phyloP scores from a whole-genome alignment of 305 asterid genomes.

The Fraxinus xanthoxyloides region DNA sequence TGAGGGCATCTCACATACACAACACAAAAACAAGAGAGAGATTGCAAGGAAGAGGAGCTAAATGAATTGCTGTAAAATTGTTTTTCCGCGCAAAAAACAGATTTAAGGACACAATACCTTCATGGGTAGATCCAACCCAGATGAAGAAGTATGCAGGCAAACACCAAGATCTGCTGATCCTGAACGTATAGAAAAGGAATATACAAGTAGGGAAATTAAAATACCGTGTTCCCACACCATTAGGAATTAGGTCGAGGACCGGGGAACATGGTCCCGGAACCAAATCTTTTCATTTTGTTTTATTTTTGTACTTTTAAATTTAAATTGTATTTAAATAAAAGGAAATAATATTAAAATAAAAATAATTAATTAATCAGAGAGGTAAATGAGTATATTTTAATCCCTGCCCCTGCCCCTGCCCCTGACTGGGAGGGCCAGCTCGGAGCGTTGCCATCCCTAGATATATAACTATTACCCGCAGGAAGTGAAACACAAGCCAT shows the following conservation, averaged over 20 bases:
- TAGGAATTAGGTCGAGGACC: neutral
- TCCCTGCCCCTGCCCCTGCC: neutral
- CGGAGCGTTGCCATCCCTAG: neutral
- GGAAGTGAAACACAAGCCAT: neutral
- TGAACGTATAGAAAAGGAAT: conserved; percentile 32
- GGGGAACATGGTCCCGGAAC: neutral
- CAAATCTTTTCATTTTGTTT: neutral
- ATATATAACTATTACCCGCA: neutral
- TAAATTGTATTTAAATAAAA: too few relatives aligned
- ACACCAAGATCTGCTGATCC: conserved; percentile 96
- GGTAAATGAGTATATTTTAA: neutral
- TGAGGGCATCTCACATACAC: neutral
- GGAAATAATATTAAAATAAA: neutral
- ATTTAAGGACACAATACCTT: conserved; percentile 48
- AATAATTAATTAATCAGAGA: neutral
- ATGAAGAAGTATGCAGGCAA: conserved; percentile 92
- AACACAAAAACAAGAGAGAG: neutral
- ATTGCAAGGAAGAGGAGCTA: neutral
- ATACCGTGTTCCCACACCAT: neutral
- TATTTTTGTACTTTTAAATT: too few relatives aligned
- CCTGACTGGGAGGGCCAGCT: neutral
- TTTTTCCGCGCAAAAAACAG: neutral
- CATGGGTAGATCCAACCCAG: conserved; percentile 95
- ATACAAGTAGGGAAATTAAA: neutral
- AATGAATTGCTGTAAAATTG: neutral